Evolutionary conservation across 2,329 filamentous ascomycete genomes (phyloP).

Genomic region (Tolypocladium ophioglossoides): DNA sequence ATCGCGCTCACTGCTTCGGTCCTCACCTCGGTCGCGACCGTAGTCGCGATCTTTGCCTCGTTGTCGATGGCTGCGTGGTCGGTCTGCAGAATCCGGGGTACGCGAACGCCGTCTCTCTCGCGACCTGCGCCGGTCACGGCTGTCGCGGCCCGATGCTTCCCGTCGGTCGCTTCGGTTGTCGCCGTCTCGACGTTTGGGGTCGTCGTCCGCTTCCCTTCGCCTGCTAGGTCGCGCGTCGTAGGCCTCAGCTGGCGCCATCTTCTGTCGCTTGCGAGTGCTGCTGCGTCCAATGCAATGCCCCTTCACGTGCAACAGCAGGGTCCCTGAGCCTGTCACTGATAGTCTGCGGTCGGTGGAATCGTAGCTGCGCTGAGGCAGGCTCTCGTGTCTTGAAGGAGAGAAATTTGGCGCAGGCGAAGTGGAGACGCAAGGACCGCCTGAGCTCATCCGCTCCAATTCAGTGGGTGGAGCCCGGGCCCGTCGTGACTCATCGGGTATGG

Average conservation of each 20-base stretch:
- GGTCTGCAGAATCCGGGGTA: slow-evolving; percentile 16
- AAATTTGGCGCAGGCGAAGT: not conserved
- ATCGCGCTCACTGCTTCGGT: slow-evolving; percentile 8
- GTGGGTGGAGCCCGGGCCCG: not conserved
- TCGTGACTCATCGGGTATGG: not conserved
- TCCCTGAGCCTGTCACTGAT: not conserved
- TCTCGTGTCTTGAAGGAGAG: not conserved
- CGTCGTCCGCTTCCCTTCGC: slow-evolving; percentile 2
- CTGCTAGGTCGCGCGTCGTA: slow-evolving; percentile 5
- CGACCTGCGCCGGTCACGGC: slow-evolving; percentile 16
- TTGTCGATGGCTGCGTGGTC: slow-evolving; percentile 5
- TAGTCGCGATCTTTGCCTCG: slow-evolving; percentile 10
- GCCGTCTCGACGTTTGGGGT: slow-evolving; percentile 8
- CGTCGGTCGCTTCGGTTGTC: slow-evolving; percentile 9
- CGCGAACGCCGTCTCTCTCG: slow-evolving; percentile 21
- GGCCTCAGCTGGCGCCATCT: slow-evolving; percentile 17
- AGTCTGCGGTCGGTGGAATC: slow-evolving; percentile 5
- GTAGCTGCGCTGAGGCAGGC: not conserved
- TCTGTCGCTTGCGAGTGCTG: not conserved
- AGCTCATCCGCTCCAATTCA: no score
- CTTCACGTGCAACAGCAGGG: not conserved
- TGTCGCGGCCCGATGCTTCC: slow-evolving; percentile 10
- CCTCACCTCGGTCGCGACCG: slow-evolving; percentile 14
- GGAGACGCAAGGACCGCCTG: not conserved
- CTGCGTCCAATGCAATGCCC: not conserved